Percentiles rank a stretch among this genome's conserved stretches.
Evolutionary conservation across 768 basidiomycete genomes (phyloP).

Genomic region (Pleurotus tuoliensis): DNA sequence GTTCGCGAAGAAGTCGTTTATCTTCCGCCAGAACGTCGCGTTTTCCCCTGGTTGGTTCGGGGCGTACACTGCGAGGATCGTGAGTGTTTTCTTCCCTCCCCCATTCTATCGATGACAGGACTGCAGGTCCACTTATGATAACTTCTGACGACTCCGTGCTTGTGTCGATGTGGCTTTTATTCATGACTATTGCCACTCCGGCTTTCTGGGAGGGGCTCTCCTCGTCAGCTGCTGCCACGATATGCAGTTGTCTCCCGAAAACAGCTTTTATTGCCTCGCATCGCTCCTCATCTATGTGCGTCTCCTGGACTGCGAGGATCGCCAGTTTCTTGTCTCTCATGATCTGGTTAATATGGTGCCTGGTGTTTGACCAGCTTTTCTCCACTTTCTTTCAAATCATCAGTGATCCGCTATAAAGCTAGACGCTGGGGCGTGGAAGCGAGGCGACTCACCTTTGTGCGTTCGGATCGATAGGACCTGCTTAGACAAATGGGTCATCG

Average conservation of each 20-base stretch:
- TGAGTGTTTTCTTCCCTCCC: slow-evolving; percentile 14
- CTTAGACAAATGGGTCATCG: too few relatives aligned
- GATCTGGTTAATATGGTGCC: slow-evolving; percentile 23
- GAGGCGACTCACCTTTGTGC: too few relatives aligned
- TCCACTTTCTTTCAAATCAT: too few relatives aligned
- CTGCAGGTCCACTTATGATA: slow-evolving; percentile 25
- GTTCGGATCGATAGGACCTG: too few relatives aligned
- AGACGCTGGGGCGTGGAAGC: too few relatives aligned
- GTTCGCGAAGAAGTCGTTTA: slow-evolving; percentile 9
- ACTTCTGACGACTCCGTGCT: slow-evolving; percentile 4
- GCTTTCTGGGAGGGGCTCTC: slow-evolving; percentile 13
- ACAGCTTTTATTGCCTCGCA: slow-evolving; percentile 1
- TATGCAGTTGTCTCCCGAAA: slow-evolving; percentile 11
- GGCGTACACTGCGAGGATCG: slow-evolving; percentile 30
- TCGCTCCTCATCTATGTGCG: slow-evolving; percentile 21
- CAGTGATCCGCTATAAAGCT: too few relatives aligned
- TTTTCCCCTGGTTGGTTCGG: slow-evolving; percentile 27
- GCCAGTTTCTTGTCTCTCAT: slow-evolving; percentile 22
- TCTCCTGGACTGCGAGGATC: slow-evolving; percentile 26
- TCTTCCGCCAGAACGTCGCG: slow-evolving; percentile 23
- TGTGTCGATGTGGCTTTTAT: slow-evolving; percentile 21
- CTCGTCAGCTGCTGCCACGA: slow-evolving; percentile 15
- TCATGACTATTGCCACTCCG: slow-evolving; percentile 31
- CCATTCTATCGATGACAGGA: slow-evolving; percentile 15
- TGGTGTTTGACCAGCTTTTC: too few relatives aligned